A percentile compares a stretch with the other conserved stretches of the same genome.
phyloP scores from a whole-genome alignment of 2,329 filamentous ascomycete genomes.

The Neopestalotiopsis sp. region DNA sequence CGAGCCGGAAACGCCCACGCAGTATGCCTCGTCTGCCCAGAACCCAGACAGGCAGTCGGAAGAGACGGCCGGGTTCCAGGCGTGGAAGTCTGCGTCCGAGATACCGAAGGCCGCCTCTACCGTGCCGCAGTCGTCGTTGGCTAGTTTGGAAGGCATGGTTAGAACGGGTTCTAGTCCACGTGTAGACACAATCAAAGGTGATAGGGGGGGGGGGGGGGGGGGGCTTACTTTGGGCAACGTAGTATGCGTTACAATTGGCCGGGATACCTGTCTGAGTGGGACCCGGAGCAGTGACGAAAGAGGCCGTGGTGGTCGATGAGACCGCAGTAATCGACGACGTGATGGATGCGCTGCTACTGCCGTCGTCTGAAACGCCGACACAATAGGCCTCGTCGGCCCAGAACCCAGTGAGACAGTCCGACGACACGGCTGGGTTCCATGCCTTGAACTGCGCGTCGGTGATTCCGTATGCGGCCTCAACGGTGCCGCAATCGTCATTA shows the following conservation, averaged over 20 bases:
- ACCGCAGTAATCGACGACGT: no score
- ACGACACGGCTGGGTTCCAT: conserved; percentile 8
- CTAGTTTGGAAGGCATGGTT: no score
- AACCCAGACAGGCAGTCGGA: conserved; percentile 2
- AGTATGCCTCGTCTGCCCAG: conserved; percentile 7
- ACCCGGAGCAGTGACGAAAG: no score
- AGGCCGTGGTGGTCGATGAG: no score
- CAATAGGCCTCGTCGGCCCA: conserved; percentile 9
- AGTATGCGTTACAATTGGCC: neutral
- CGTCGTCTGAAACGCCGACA: neutral
- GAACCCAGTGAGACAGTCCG: conserved; percentile 2
- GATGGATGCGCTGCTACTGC: no score
- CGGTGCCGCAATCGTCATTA: neutral
- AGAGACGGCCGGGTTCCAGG: conserved; percentile 14
- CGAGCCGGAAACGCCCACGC: neutral
- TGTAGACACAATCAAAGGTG: neutral
- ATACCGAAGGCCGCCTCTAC: neutral
- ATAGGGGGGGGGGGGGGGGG: no score
- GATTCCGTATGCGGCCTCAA: neutral
- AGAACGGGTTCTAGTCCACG: no score
- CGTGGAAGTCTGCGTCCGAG: conserved; percentile 6
- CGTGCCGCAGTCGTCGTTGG: neutral
- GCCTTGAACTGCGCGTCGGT: neutral
- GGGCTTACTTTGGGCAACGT: neutral
- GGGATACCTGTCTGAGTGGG: neutral